Percentiles rank a stretch among this genome's conserved stretches.
Conservation (phyloP, 805 yeast genomes). For the Wickerhamiella australiensis region DNA sequence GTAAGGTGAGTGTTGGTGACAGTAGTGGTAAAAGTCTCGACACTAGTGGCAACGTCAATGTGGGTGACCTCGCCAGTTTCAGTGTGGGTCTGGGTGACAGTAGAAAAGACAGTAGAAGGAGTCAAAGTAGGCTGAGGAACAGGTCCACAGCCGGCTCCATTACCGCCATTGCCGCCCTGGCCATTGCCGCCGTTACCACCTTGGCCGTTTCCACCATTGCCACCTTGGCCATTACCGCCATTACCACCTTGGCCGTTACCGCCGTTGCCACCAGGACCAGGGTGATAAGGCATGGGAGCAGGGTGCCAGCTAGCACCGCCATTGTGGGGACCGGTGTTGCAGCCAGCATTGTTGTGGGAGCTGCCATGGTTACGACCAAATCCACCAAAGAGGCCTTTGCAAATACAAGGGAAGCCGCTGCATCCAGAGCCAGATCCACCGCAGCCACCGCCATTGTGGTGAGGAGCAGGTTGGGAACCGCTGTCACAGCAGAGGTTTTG, state of each 20-base stretch:
- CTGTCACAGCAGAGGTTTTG: conserved; percentile 11
- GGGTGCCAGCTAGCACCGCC: neutral
- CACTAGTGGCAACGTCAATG: conserved; percentile 7
- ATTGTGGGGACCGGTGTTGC: neutral
- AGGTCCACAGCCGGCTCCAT: neutral
- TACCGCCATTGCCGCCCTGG: neutral
- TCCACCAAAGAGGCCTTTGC: conserved; percentile 12
- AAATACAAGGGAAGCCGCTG: conserved; percentile 10
- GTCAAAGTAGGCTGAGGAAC: conserved; percentile 9
- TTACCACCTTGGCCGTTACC: neutral
- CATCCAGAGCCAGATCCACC: conserved; percentile 5
- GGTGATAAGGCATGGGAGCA: neutral
- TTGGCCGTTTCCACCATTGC: neutral
- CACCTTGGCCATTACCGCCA: neutral
- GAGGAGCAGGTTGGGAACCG: conserved; percentile 6
- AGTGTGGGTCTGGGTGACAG: conserved; percentile 10
- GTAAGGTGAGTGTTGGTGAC: conserved; percentile 11
- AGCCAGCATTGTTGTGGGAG: neutral
- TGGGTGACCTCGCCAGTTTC: conserved; percentile 10
- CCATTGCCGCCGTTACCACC: neutral
- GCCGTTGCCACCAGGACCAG: neutral
- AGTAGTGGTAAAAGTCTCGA: conserved; percentile 10
- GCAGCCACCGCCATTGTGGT: conserved; percentile 2
- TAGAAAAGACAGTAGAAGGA: conserved; percentile 6
- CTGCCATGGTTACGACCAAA: neutral